Evolutionary conservation across 2,329 filamentous ascomycete genomes (phyloP), one percentile per base, ranked within the genome.

Genomic region (Diaporthe helianthi): DNA sequence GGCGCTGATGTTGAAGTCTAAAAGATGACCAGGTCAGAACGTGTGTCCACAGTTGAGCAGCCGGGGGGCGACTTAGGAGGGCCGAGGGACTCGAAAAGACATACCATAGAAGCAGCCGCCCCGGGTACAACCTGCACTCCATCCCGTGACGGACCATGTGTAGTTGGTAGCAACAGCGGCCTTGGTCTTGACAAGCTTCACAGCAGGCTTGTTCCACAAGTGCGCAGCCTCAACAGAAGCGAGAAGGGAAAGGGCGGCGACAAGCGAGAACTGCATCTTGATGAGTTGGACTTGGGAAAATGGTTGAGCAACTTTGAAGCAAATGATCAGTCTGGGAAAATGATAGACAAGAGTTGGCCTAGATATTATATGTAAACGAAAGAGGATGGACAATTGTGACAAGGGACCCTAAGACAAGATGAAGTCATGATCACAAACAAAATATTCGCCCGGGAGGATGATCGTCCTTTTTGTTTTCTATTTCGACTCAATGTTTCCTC

Each of bases 241-340:
- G 58, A 70, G 31, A 26, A 70, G 65, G 41, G 68, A 47, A 44
- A 64, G 29, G 22, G 38, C 49, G 55, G 68, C 65, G 26, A 38
- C 68, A 17, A 68, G 29, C 17, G 68, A 68, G 68, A 68, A 63
- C 15, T 70, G 68, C 68, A 70, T 70, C 15, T 63, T 70, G 54
- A 36, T 58, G 41, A 38, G 6, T 46, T 36, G 49, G 44, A 13
- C 9, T 24, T 12, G 4, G n/a, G 41, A n/a, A 31, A 41, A 36
- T 33, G n/a, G 52, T 36, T 36, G 19, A 26, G 36, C 24, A 36
- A 36, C n/a, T n/a, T n/a, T n/a, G 44, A 47, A 46, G 55, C 26
- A 19, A 60, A 38, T 61, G 15, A 41, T 61, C 41, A n/a, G 55
- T 61, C 19, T 26, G 17, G 55, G 55, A 2, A 61, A 46, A 33